phyloP scores from a whole-genome alignment of 129 eudicot species.

The Lonicera japonica region DNA sequence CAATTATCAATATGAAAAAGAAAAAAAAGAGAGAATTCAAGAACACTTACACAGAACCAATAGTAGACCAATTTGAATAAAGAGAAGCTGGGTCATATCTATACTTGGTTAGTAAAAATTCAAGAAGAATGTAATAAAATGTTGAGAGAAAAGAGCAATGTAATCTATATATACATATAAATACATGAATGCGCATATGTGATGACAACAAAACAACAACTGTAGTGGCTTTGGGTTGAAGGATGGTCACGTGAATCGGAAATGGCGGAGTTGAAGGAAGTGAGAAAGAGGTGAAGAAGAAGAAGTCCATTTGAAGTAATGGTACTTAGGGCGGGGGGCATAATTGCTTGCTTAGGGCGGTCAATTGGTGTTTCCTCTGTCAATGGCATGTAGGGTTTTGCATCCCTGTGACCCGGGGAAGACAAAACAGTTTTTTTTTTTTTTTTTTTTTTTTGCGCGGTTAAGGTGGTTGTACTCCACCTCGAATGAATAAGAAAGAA shows the following conservation, averaged over 20 bases:
- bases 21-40: not conserved
- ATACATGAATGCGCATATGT: too few relatives aligned
- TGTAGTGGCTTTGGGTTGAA: conserved; percentile 12
- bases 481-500: too few relatives aligned
- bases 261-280: not conserved
- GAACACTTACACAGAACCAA: conserved; percentile 15
- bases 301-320: not conserved
- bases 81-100: not conserved
- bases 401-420: not conserved
- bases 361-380: conserved; percentile 3
- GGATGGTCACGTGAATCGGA: conserved; percentile 18
- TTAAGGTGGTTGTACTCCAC: too few relatives aligned
- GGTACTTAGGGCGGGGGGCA: too few relatives aligned
- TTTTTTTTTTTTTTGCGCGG: too few relatives aligned
- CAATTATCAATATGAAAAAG: not conserved
- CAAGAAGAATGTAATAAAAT: too few relatives aligned
- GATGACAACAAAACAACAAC: not conserved
- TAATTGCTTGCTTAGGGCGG: not conserved
- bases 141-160: too few relatives aligned
- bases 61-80: conserved; percentile 2
- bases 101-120: not conserved
- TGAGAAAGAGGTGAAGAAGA: too few relatives aligned
- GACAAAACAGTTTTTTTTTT: not conserved
- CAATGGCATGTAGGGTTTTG: conserved; percentile 6
- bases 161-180: too few relatives aligned